Base-by-base conservation (phyloP, 192 early-diverging fungal species). In the Gonapodya prolifera region DNA sequence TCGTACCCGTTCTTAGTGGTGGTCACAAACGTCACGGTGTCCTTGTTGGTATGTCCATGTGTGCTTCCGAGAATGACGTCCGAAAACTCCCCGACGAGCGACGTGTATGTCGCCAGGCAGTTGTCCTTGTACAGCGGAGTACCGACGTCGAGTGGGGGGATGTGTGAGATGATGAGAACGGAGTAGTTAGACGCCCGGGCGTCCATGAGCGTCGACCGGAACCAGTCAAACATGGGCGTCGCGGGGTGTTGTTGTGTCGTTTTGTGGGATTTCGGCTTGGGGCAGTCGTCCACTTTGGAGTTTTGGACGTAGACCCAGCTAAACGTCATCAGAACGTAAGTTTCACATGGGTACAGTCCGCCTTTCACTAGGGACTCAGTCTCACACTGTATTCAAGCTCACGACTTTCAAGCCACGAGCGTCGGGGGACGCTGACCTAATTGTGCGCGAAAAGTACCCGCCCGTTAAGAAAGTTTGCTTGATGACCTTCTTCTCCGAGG, bases 11-110 rank as follows among this genome's bases (percentile, higher is more conserved):
- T 83, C 30, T 61, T 31, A 1, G 70, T 71, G 13, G 16, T 35
- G 23, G 30, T 76, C 78, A 76, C n/a, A 0, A 80, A n/a, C 35
- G 30, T n/a, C 8, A 83, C 69, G n/a, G 83, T 35, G 74, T 87
- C 86, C 18, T 77, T 70, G 70, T 87, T 87, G 35, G 86, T 83
- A 81, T 87, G 86, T 0, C 86, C 86, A 76, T 77, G 86, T 69
- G 83, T 85, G 34, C 81, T 81, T 0, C 61, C 75, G 31, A 87
- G 34, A 30, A 87, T 81, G 17, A 85, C 82, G 69, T 87, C 85
- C 29, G 83, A 82, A 70, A 45, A 84, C 34, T 87, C 84, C 33
- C 86, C 86, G 36, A 34, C 77, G 30, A 87, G 77, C 61, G 83
- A 80, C 18, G 80, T 35, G 75, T 34, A 83, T 82, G 78, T 82